Evolutionary conservation across 129 eudicot species (phyloP), one percentile per base, ranked within the genome.

Genomic region (Ambrosia trifida): DNA sequence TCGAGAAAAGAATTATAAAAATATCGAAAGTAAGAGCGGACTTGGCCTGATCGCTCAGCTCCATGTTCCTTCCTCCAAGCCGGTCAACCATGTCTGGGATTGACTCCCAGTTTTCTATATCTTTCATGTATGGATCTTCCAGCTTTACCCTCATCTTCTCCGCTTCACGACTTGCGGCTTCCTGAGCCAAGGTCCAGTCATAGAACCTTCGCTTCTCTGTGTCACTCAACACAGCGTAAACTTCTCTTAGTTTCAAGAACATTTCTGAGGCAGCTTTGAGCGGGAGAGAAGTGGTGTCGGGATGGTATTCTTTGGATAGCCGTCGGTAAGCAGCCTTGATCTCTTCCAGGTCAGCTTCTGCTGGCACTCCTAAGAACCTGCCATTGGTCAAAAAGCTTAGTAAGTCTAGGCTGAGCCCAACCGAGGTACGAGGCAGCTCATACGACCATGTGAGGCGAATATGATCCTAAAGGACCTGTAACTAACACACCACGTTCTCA

Each of bases 101-200:
- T 12, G 98, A 83, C 63, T 70, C 85, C 10, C 20, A 86, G 18
- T 84, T 85, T 73, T 81, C 81, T 2, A 91, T 47, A 28, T 91
- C 91, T 74, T 84, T 73, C 84, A 84, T 81, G 84, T 86, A 88
- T 5, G 98, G 98, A 59, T 91, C 98, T 54, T 86, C 85, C 53
- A 91, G 56, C 76, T 75, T 88, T 58, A 88, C 83, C 81, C 91
- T 86, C 96, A 91, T 81, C 57, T 79, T 91, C 81, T 86, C 94
- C 17, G 98, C 95, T 83, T 88, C 91, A 3, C 87, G 85, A 70
- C 98, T 91, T 7, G 95, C 96, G 2, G 91, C 83, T 72, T 91
- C 98, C 64, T 91, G 98, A 61, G 98, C 96, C 61, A 91, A 77
- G 9, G 98, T 88, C 98, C 98, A 91, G 64, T 91, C 96, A 12